Evolutionary conservation across 495 filamentous ascomycete species (phyloP).

Genomic region (Elaphomyces granulatus): DNA sequence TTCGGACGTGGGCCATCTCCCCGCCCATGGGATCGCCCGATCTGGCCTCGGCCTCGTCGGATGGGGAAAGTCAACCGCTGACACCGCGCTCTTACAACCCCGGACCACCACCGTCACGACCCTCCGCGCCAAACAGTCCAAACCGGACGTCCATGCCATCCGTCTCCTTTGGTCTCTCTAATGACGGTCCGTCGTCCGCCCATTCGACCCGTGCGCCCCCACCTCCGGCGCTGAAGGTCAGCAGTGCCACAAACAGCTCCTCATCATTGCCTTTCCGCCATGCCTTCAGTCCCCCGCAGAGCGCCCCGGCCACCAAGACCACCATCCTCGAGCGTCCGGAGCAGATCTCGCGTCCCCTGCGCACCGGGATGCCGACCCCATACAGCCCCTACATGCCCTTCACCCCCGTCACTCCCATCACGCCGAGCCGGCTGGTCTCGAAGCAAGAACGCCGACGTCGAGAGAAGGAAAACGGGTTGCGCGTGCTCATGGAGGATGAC

Average conservation of each 20-base stretch:
- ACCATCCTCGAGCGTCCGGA: constrained; percentile 57
- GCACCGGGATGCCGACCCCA: constrained; percentile 63
- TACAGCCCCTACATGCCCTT: constrained; percentile 90
- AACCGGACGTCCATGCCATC: no score
- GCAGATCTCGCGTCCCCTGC: constrained; percentile 43
- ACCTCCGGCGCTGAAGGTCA: constrained; percentile 26
- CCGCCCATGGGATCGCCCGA: constrained; percentile 41
- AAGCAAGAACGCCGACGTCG: constrained; percentile 54
- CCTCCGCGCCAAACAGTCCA: constrained; percentile 14
- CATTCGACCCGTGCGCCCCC: constrained; percentile 13
- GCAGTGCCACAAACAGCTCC: constrained; percentile 16
- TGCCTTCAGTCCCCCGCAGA: constrained; percentile 32
- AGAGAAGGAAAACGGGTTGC: constrained; percentile 24
- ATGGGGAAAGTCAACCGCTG: constrained; percentile 38
- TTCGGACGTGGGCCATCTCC: constrained; percentile 43
- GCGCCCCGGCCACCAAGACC: constrained; percentile 55
- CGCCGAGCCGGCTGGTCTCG: constrained; percentile 59
- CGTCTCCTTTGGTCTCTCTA: no score
- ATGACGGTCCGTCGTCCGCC: no score
- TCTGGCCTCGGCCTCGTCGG: constrained; percentile 21
- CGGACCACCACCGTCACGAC: constrained; percentile 35
- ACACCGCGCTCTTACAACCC: constrained; percentile 45
- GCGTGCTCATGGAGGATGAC: constrained; percentile 32
- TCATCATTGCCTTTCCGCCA: constrained; percentile 45
- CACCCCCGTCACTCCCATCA: constrained; percentile 75